Evolutionary conservation across 768 basidiomycete genomes (phyloP).

Genomic region (Brasilioporus rufonigricans): DNA sequence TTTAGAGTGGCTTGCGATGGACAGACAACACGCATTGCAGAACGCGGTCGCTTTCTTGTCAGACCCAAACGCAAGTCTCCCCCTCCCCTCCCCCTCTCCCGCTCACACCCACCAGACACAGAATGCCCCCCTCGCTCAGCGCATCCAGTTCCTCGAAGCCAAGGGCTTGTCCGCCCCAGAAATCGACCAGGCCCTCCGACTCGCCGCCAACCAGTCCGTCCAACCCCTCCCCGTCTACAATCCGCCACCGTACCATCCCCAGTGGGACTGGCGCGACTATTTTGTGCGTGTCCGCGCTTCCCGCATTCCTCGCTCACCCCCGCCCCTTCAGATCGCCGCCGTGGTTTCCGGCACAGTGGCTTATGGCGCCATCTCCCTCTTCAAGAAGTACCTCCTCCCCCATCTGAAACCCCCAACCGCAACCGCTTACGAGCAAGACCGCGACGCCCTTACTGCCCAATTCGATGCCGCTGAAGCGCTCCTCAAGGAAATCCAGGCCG

Average conservation of each 20-base stretch:
- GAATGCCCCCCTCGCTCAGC: constrained; percentile 75
- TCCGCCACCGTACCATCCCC: constrained; percentile 29
- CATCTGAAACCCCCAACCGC: constrained; percentile 86
- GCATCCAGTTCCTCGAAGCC: constrained; percentile 91
- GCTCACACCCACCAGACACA: constrained; percentile 52
- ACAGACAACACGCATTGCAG: constrained; percentile 50
- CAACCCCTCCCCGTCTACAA: too few species aligned
- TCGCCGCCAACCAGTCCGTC: too few species aligned
- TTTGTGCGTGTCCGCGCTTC: constrained; percentile 60
- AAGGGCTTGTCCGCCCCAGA: constrained; percentile 84
- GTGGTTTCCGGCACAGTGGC: constrained; percentile 84
- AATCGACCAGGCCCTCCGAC: constrained; percentile 81
- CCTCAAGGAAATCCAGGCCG: constrained; percentile 74
- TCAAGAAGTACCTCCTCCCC: constrained; percentile 89
- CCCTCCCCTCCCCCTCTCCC: neutral
- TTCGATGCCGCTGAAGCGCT: constrained; percentile 87
- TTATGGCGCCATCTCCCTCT: constrained; percentile 77
- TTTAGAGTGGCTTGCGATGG: constrained; percentile 33
- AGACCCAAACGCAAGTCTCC: constrained; percentile 68
- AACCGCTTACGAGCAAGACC: constrained; percentile 87
- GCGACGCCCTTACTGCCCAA: constrained; percentile 79
- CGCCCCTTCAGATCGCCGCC: constrained; percentile 72
- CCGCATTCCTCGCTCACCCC: constrained; percentile 14
- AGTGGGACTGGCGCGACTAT: constrained; percentile 96
- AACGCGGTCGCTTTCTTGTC: constrained; percentile 83